These are phyloP conservation scores for Boletus reticuloceps DNA, from an alignment of 768 basidiomycete species.

Conservation along the genomic window DNA sequence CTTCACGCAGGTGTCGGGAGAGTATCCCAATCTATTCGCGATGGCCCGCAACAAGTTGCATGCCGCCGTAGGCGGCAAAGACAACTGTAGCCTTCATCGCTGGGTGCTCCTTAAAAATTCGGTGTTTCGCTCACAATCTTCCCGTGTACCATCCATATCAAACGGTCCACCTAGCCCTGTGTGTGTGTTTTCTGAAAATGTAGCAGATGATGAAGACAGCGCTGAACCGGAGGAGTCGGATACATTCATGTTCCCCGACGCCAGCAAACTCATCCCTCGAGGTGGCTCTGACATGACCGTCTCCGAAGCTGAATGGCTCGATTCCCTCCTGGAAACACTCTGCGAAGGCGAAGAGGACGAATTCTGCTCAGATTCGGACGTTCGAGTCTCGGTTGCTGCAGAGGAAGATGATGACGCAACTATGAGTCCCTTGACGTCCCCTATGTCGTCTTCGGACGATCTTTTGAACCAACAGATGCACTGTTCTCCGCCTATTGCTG, in stretches of 20 bases:
- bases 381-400: slow-evolving; percentile 43
- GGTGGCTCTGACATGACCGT: slow-evolving; percentile 34
- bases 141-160: slow-evolving; percentile 32
- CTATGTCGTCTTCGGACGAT: slow-evolving; percentile 78
- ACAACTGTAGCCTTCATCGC: slow-evolving; percentile 75
- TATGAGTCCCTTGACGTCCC: slow-evolving; percentile 63
- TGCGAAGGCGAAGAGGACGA: slow-evolving; percentile 72
- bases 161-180: slow-evolving; percentile 18
- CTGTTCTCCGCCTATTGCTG: slow-evolving; percentile 45
- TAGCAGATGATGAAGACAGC: slow-evolving; percentile 50
- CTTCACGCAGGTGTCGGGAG: slow-evolving; percentile 45
- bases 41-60: slow-evolving; percentile 77
- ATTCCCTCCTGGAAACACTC: slow-evolving; percentile 73
- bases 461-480: slow-evolving; percentile 53
- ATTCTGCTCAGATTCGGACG: slow-evolving; percentile 43
- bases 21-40: slow-evolving; percentile 49
- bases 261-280: slow-evolving; percentile 49
- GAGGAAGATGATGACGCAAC: slow-evolving; percentile 60
- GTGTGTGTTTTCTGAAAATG: slow-evolving; percentile 36
- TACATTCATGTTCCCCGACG: slow-evolving; percentile 81
- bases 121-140: slow-evolving; percentile 52
- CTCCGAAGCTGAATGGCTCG: slow-evolving; percentile 80
- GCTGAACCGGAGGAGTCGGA: slow-evolving; percentile 45
- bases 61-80: slow-evolving; percentile 56
- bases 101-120: slow-evolving; percentile 91